Conservation (phyloP, 2,329 filamentous ascomycete species). For the Ilyonectria robusta region DNA sequence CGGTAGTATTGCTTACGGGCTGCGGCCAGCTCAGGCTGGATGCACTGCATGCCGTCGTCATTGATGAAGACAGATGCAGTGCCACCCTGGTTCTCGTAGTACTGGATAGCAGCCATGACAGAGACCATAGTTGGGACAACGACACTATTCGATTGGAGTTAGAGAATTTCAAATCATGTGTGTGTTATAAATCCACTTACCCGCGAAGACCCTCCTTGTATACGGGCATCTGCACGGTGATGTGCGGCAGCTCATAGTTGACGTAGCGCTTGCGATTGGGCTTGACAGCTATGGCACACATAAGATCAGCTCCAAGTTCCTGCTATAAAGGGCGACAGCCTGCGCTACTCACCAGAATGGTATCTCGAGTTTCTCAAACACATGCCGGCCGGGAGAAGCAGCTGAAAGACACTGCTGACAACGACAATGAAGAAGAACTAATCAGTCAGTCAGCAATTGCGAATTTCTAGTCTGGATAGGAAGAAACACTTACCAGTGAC, state of each 20-base stretch:
- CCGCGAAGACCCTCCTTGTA: slow-evolving; percentile 56
- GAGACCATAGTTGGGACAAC: slow-evolving; percentile 70
- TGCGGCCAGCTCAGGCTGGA: slow-evolving; percentile 64
- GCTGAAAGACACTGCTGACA: slow-evolving; percentile 45
- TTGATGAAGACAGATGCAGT: slow-evolving; percentile 78
- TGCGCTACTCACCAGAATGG: slow-evolving; percentile 38
- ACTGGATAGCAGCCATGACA: slow-evolving; percentile 70
- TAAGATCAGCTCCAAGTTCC: background rate
- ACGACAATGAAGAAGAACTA: slow-evolving; percentile 49
- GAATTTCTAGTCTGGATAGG: fast-evolving
- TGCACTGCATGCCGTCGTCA: slow-evolving; percentile 77
- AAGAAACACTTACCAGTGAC: slow-evolving; percentile 31
- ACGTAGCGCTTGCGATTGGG: slow-evolving; percentile 45
- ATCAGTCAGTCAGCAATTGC: background rate
- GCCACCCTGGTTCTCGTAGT: slow-evolving; percentile 74
- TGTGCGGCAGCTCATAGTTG: slow-evolving; percentile 58
- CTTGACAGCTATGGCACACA: slow-evolving; percentile 32
- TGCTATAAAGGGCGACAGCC: background rate
- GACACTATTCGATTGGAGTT: slow-evolving; percentile 44
- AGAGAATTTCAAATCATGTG: slow-evolving; percentile 1
- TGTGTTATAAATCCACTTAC: background rate
- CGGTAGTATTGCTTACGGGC: slow-evolving; percentile 69
- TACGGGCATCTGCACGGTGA: slow-evolving; percentile 63
- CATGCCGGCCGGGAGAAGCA: slow-evolving; percentile 44
- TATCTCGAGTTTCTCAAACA: slow-evolving; percentile 46